Percentiles rank a stretch among this genome's conserved stretches.
phyloP scores from a whole-genome alignment of 2,329 filamentous ascomycete genomes.

The Pseudogymnoascus sp. region DNA sequence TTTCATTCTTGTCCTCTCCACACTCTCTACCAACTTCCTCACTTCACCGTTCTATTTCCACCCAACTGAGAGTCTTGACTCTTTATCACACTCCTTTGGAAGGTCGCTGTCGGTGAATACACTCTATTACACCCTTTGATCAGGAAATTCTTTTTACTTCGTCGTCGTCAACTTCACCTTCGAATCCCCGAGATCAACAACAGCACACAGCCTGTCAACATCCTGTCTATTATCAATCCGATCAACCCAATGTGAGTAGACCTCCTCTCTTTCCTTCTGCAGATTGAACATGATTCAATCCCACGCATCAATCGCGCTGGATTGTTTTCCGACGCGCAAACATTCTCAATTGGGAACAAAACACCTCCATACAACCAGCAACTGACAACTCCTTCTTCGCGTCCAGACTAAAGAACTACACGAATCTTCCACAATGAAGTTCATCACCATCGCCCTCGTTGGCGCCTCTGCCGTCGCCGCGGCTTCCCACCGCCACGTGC shows the following conservation, averaged over 20 bases:
- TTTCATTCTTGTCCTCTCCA: not conserved
- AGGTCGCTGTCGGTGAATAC: constrained; percentile 18
- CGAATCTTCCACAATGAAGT: constrained; percentile 26
- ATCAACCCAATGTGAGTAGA: not conserved
- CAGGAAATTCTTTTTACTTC: constrained; percentile 10
- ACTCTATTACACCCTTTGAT: constrained; percentile 4
- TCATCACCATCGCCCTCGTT: constrained; percentile 22
- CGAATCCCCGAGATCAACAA: not conserved
- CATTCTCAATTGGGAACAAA: not conserved
- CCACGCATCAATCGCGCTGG: not conserved
- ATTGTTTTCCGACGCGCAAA: not conserved
- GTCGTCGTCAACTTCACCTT: not conserved
- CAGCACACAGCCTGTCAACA: not conserved
- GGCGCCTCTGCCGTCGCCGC: constrained; percentile 38
- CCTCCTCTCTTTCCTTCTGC: not conserved
- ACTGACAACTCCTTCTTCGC: constrained; percentile 6
- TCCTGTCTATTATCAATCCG: not conserved
- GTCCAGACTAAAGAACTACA: constrained; percentile 12
- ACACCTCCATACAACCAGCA: constrained; percentile 9
- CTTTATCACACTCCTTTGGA: constrained; percentile 32
- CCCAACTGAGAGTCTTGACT: constrained; percentile 24
- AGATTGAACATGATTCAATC: not conserved
- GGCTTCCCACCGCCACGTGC: constrained; percentile 48
- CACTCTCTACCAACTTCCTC: not conserved
- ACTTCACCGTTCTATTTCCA: constrained; percentile 7